Evolutionary conservation across 2,329 filamentous ascomycete genomes (phyloP), one percentile per base, ranked within the genome.

Genomic region (Zymoseptoria ardabiliae): DNA sequence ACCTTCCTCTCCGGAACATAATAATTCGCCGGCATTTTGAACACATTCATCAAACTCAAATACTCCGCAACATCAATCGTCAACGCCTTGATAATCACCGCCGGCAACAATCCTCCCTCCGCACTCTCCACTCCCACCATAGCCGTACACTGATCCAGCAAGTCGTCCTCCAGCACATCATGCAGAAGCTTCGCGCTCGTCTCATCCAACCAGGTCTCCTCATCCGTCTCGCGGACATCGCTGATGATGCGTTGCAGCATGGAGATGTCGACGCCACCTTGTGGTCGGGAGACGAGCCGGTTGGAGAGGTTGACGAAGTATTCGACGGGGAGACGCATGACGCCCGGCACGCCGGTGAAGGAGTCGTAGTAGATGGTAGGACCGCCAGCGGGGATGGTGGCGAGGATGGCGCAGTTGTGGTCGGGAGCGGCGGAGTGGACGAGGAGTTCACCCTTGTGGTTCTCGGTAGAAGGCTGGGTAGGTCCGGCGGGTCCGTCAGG

Each of bases 291-390:
- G 10, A 25, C 50, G 50, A 53, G 50, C 7, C 50, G 50, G 7
- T 53, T 22, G 22, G 50, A 53, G 25, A 53, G 50, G 17, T 53
- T 22, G 22, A 25, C 50, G 50, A 53, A 53, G 22, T 53, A 53
- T 25, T 53, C 50, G 2, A 53, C 20, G 17, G 50, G 50, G 5
- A 53, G 22, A n/a, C 50, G 19, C 21, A 53, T 22, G 13, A 53
- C n/a, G 17, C 50, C 50, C 3, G 50, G 25, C 6, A 28, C 22
- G 17, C 21, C 22, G 17, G 22, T 25, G 19, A 28, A 25, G 20
- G 50, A 53, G 25, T 53, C 50, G 22, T 53, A 53, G 50, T 53
- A 53, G 22, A 53, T 53, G 9, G 50, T 53, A n/a, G 50, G 50
- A 11, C 22, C 25, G 7, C 50, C 50, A 13, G 50, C 50, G 22